Evolutionary conservation across 129 eudicot genomes (phyloP), one percentile per base, ranked within the genome.

Genomic region (Centaurea solstitialis): DNA sequence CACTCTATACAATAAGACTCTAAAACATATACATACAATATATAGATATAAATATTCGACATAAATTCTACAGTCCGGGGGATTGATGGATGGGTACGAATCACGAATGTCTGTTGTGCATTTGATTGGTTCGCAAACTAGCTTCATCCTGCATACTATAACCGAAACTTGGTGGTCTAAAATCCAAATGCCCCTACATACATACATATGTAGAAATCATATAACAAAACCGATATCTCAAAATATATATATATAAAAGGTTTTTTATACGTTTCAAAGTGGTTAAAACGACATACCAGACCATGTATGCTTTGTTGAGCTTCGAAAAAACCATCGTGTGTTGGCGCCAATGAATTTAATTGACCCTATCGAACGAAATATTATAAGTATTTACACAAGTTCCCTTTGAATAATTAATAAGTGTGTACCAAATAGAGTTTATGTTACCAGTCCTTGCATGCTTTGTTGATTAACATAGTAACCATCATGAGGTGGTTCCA

Each of bases 141-240:
- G 91, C 76, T 78, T 93, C 97, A 33, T 93, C 93, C 97, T 88
- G 94, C 86, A 89, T 76, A 45, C 80, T 82, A 75, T 90, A 93
- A 70, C 82, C 83, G 61, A 90, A 93, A 53, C 90, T 74, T 33
- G 88, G 79, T 71, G 87, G 89, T 72, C 94, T 81, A 80, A 90
- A 90, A 76, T 92, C 97, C 90, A 92, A 79, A 78, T 88, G 91
- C 20, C 97, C 93, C 95, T 88, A 79, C 79, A 77, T 70, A 40
- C 71, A 57, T 17, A 18, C 8, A 20, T 45, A 23, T 7, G 37
- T 18, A 41, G 9, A 83, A 40, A 83, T 62, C 10, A 38, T 17
- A 67, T 18, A n/a, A 67, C 50, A 33, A 66, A 28, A 69, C 72
- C 5, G 8, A 76, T 39, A n/a, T 20, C 45, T 72, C 45, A 6